These are phyloP conservation scores for Cladosporium sp. DNA, from an alignment of 2,329 filamentous ascomycete species.

Conservation along the genomic window DNA sequence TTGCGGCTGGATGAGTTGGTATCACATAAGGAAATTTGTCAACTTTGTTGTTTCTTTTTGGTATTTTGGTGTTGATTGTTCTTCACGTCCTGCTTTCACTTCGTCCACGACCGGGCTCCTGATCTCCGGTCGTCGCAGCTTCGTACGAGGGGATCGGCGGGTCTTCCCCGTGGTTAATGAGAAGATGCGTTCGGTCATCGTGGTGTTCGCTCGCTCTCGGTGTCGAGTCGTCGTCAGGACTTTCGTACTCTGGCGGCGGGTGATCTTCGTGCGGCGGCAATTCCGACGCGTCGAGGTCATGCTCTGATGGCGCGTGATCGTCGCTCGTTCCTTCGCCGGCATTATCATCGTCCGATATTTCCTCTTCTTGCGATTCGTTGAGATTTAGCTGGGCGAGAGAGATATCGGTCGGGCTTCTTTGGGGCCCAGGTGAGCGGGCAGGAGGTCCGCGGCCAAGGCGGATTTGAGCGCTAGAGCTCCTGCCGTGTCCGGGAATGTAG, in stretches of 20 bases:
- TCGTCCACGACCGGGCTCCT: slow-evolving; percentile 25
- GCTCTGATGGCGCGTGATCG: not conserved
- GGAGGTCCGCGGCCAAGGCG: slow-evolving; percentile 61
- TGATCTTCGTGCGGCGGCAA: slow-evolving; percentile 17
- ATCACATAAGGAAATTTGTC: too few species aligned
- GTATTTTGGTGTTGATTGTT: not conserved
- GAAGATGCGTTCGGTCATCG: slow-evolving; percentile 12
- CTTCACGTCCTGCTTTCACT: slow-evolving; percentile 3
- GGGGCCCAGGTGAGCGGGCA: slow-evolving; percentile 73
- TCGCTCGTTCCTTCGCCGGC: slow-evolving; percentile 22
- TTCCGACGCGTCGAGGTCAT: not conserved
- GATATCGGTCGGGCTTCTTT: slow-evolving; percentile 90
- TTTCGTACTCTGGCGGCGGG: slow-evolving; percentile 45
- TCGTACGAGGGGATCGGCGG: slow-evolving; percentile 80
- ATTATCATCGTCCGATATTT: slow-evolving; percentile 15
- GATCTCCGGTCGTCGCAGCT: slow-evolving; percentile 51
- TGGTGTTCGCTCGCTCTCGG: slow-evolving; percentile 21
- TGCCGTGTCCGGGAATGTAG: slow-evolving; percentile 58
- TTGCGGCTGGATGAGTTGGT: too few species aligned
- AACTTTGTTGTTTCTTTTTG: not conserved
- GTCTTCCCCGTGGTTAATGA: slow-evolving; percentile 13
- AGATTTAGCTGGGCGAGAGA: slow-evolving; percentile 9
- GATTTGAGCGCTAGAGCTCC: slow-evolving; percentile 72
- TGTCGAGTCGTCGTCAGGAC: slow-evolving; percentile 29
- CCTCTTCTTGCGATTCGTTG: slow-evolving; percentile 9